Percentiles rank a stretch among this genome's conserved stretches.
Evolutionary conservation across 2,329 filamentous ascomycete species (phyloP).

Genomic region (Colletotrichum tabaci): DNA sequence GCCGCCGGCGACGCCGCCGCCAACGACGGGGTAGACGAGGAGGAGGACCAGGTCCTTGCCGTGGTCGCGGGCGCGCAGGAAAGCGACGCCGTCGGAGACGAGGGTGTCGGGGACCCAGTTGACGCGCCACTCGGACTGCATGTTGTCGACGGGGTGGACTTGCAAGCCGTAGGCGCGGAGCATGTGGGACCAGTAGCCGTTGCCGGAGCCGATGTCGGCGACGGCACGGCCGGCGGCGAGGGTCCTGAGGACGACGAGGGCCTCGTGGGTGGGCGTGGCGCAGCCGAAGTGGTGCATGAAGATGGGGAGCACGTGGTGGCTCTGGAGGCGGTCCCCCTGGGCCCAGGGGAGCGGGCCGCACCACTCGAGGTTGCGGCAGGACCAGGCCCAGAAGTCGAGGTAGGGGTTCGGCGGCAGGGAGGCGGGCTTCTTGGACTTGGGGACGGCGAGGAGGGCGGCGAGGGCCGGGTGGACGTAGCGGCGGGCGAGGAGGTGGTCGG

Average conservation of each 20-base stretch:
- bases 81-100: conserved; percentile 72
- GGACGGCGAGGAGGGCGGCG: conserved; percentile 57
- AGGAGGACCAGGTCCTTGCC: conserved; percentile 73
- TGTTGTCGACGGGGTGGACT: conserved; percentile 76
- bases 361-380: conserved; percentile 76
- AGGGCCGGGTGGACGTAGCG: conserved; percentile 65
- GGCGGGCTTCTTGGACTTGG: conserved; percentile 61
- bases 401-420: conserved; percentile 71
- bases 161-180: conserved; percentile 71
- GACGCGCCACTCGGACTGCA: conserved; percentile 77
- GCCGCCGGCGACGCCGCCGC: conserved; percentile 74
- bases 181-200: conserved; percentile 84
- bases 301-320: conserved; percentile 79
- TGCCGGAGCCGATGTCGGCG: conserved; percentile 79
- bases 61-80: conserved; percentile 64
- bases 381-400: conserved; percentile 77
- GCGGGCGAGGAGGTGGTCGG: conserved; percentile 68
- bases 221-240: conserved; percentile 69
- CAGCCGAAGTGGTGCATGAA: conserved; percentile 87
- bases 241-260: conserved; percentile 71
- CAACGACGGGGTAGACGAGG: conserved; percentile 81
- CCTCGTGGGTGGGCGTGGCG: conserved; percentile 77
- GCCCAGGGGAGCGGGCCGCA: conserved; percentile 64
- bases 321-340: conserved; percentile 56
- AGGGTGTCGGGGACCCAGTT: conserved; percentile 79